Conservation (phyloP, 2,329 filamentous ascomycete species). For the Bipolaris sorokiniana region DNA sequence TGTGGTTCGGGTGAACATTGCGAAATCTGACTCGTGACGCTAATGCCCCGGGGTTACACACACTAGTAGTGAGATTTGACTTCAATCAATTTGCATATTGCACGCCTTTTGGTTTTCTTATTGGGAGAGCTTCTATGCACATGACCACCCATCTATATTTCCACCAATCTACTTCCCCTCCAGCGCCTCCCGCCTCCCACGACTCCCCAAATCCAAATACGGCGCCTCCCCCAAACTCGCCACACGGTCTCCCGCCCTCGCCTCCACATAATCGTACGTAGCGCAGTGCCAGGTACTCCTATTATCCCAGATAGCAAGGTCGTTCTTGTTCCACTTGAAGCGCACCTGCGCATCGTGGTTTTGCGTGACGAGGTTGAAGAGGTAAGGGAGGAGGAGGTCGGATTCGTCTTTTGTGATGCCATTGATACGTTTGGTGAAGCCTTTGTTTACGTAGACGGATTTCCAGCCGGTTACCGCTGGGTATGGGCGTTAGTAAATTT, state of each 20-base stretch:
- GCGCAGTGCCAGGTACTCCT: conserved; percentile 64
- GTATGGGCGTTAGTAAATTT: background rate
- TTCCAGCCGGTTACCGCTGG: conserved; percentile 67
- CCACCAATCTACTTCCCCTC: background rate
- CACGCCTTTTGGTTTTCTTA: no score
- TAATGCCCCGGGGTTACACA: no score
- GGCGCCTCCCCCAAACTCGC: conserved; percentile 63
- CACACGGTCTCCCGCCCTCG: conserved; percentile 59
- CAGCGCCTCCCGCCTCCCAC: conserved; percentile 7
- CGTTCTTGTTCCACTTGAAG: conserved; percentile 52
- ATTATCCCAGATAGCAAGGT: conserved; percentile 70
- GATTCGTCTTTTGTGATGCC: conserved; percentile 55
- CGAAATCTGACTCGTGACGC: no score
- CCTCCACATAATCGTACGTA: conserved; percentile 67
- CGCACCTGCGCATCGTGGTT: conserved; percentile 62
- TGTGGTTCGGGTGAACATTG: no score
- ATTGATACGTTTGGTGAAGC: conserved; percentile 51
- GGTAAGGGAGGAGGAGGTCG: conserved; percentile 51
- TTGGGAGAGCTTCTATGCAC: no score
- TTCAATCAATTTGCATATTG: no score
- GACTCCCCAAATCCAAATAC: conserved; percentile 60
- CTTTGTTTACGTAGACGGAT: conserved; percentile 46
- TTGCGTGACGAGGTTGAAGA: conserved; percentile 53
- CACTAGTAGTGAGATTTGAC: no score
- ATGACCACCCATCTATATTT: no score